These are phyloP conservation scores for Aulographum hederae DNA, from an alignment of 2,329 filamentous ascomycete genomes.

Conservation along the genomic window DNA sequence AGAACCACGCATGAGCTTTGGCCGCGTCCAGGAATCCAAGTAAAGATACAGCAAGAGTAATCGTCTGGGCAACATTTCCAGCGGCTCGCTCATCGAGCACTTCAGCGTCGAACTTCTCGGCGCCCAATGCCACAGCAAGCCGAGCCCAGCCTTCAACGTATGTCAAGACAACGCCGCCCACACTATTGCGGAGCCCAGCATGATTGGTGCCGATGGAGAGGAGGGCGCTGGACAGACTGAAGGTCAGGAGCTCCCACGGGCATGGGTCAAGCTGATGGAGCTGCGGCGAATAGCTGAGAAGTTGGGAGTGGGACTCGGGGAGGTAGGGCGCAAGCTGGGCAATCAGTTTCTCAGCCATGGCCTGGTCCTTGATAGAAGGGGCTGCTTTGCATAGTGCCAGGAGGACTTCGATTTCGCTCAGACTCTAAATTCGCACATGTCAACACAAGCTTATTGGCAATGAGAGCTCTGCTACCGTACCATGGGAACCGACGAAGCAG, in stretches of 20 bases:
- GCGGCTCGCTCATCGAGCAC: constrained; percentile 28
- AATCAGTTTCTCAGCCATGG: constrained; percentile 63
- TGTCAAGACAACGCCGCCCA: constrained; percentile 46
- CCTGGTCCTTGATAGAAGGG: constrained; percentile 48
- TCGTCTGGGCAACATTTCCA: constrained; percentile 44
- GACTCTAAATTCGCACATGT: constrained; percentile 40
- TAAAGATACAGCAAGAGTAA: constrained; percentile 37
- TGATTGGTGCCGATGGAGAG: constrained; percentile 65
- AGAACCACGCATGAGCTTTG: constrained; percentile 62
- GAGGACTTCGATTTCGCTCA: constrained; percentile 81
- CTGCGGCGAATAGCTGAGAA: constrained; percentile 60
- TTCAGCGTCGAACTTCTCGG: constrained; percentile 34
- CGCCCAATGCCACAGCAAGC: constrained; percentile 37
- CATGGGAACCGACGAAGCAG: too few relatives aligned
- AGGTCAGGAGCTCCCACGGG: constrained; percentile 70
- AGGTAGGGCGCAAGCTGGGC: constrained; percentile 69
- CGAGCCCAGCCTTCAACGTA: constrained; percentile 56
- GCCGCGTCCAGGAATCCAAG: constrained; percentile 78
- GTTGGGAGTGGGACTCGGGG: constrained; percentile 63
- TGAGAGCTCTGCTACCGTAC: not conserved
- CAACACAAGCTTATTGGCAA: constrained; percentile 1
- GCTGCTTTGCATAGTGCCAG: constrained; percentile 83
- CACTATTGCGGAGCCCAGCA: constrained; percentile 44
- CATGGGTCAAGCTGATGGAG: constrained; percentile 71
- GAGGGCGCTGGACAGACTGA: constrained; percentile 61